Evolutionary conservation across 306 rosid species (phyloP), one percentile per base, ranked within the genome.

Genomic region (Astragalus glycyphyllos): DNA sequence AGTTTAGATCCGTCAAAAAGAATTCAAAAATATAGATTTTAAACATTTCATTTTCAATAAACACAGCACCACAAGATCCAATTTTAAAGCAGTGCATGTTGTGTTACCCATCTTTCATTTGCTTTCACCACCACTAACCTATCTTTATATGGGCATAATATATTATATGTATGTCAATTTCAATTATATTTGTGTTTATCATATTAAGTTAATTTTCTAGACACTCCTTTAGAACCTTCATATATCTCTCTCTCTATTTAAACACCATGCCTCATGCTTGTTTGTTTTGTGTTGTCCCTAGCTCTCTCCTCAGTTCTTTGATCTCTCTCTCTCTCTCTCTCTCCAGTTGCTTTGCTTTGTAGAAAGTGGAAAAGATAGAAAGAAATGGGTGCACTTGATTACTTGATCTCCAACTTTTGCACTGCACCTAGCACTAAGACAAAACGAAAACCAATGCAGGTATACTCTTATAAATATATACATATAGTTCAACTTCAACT

Each of bases 391-490:
- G 98, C 92, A 75, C 93, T 92, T 74, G 78, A 86, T 81, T 90
- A 77, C 69, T 86, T 92, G 60, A 44, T 75, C 65, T 82, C 84
- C 35, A 75, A 85, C 87, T 86, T 92, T 77, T 92, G 92, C 84
- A 82, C 54, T 67, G 73, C 81, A 64, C 72, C 88, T 2, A 40
- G 32, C 80, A 73, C 85, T 74, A 85, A 80, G 68, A 41, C 77
- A 80, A 90, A 83, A 78, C 89, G 76, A 73, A 91, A 85, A 69
- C 54, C 96, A 82, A 82, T 92, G 96, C 98, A 89, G 98, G 97
- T 90, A 84, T 63, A 6, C 6, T 4, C 6, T 0, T 4, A 34
- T 34, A 34, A 3, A 32, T 32, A 42, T 11, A 11, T 40, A 41
- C 20, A 3, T 8, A 6, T 41, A 26, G n/a, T 53, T 70, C 2